Percentiles rank a stretch among this genome's conserved stretches.
These are phyloP conservation scores for Ceratocystis papillata DNA, from an alignment of 2,329 filamentous ascomycete genomes.

Conservation along the genomic window DNA sequence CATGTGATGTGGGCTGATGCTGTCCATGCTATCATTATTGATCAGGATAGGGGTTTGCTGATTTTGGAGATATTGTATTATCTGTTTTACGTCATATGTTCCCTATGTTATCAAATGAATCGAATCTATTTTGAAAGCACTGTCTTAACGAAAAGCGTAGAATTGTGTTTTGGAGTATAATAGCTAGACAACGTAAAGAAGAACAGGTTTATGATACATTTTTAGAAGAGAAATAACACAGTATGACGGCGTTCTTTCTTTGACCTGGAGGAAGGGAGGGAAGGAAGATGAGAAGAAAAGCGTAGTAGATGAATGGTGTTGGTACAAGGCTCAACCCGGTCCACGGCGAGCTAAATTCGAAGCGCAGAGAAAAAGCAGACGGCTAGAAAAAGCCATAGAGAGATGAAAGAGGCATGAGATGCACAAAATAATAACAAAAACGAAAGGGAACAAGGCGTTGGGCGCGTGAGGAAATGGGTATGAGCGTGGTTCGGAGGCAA, in stretches of 20 bases:
- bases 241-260: background rate
- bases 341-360: conserved; percentile 8
- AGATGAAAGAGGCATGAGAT: background rate
- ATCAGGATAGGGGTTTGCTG: background rate
- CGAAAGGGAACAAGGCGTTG: background rate
- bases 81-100: background rate
- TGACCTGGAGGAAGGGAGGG: background rate
- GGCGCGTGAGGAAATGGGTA: background rate
- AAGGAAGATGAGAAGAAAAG: background rate
- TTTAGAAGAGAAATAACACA: background rate
- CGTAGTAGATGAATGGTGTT: background rate
- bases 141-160: background rate
- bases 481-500: background rate
- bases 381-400: background rate
- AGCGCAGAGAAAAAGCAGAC: background rate
- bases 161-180: background rate
- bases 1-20: background rate
- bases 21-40: background rate
- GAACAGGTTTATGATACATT: background rate
- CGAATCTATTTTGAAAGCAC: conserved; percentile 8
- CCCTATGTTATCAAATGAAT: background rate
- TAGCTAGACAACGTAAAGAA: background rate
- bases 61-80: background rate
- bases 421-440: background rate
- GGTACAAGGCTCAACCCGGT: conserved; percentile 1